Percentiles rank a stretch among this genome's conserved stretches.
Evolutionary conservation across 2,329 filamentous ascomycete species (phyloP).

Genomic region (Sporothrix phasma): DNA sequence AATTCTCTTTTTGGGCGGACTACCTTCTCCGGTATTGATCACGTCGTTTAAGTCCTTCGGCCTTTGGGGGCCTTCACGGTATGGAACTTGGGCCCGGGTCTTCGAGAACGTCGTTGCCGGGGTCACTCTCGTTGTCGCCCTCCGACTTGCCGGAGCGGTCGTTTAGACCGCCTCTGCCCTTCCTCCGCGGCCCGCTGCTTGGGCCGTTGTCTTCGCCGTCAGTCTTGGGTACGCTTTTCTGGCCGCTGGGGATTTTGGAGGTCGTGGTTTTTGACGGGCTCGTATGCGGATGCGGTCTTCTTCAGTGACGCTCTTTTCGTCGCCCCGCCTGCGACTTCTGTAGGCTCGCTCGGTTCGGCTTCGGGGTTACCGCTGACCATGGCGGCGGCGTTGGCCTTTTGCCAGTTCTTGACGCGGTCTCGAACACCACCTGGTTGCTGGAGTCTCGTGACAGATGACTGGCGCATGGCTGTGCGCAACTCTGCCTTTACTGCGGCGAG

Average conservation of each 20-base stretch:
- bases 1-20: conserved; percentile 78
- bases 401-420: conserved; percentile 76
- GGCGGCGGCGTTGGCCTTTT: conserved; percentile 63
- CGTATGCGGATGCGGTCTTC: conserved; percentile 50
- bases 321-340: conserved; percentile 51
- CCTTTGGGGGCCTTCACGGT: conserved; percentile 7
- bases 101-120: conserved; percentile 19
- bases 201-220: conserved; percentile 24
- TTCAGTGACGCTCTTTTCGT: conserved; percentile 52
- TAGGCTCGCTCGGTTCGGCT: conserved; percentile 46
- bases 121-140: conserved; percentile 14
- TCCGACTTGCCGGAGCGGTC: not conserved
- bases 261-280: conserved; percentile 32
- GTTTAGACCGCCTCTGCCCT: conserved; percentile 19
- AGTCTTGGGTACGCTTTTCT: not conserved
- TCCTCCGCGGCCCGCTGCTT: conserved; percentile 13
- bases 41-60: conserved; percentile 24
- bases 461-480: conserved; percentile 45
- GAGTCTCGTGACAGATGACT: conserved; percentile 47
- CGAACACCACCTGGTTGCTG: conserved; percentile 59
- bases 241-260: not conserved
- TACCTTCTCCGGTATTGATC: conserved; percentile 29
- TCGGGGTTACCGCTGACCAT: conserved; percentile 43
- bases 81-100: conserved; percentile 6
- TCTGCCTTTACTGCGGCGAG: conserved; percentile 43